Base-by-base conservation (phyloP, 192 early-diverging fungal genomes). In the Umbelopsis sp. region DNA sequence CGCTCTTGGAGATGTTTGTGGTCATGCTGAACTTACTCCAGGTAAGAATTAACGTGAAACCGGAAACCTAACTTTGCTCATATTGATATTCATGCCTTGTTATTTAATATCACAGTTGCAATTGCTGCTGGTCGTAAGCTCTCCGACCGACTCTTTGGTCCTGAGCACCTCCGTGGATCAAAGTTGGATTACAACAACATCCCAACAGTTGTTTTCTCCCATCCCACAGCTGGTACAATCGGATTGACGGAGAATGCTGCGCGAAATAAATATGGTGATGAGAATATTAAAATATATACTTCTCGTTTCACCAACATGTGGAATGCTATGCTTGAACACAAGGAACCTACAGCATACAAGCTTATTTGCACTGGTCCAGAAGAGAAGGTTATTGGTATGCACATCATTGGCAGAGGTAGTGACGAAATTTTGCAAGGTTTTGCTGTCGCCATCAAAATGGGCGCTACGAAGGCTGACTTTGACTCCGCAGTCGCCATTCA, bases 391-490 rank as follows among this genome's bases (percentile, higher is more conserved):
- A 95, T 99, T 38, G 97, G 97, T 66, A 80, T 98, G 65, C 97
- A 99, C 77, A 75, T 99, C 36, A 88, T 97, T 65, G 97, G 97
- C 44, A 86, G 86, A 65, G 94, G 90, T 6, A 91, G 90, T 71
- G 96, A 97, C 76, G 92, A 93, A 82, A 93, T 94, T 69, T 78
- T 99, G 68, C 96, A 99, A 87, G 96, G 97, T 36, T 98, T 99
- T 80, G 90, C 93, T 49, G 96, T 99, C 36, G 97, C 97, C 22
- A 79, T 99, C 65, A 95, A 96, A 82, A 98, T 99, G 97, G 97
- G 96, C 22, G 97, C 97, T n/a, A 97, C 94, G 54, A 99, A 99
- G 83, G 88, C 83, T n/a, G 94, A 99, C 78, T 95, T 99, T 84
- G 97, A 98, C 79, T 88, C 70, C 78, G 93, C 92, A 45, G 95